Evolutionary conservation across 139 green algal species (phyloP).

Genomic region (Auxenochlorella pyrenoidosa): DNA sequence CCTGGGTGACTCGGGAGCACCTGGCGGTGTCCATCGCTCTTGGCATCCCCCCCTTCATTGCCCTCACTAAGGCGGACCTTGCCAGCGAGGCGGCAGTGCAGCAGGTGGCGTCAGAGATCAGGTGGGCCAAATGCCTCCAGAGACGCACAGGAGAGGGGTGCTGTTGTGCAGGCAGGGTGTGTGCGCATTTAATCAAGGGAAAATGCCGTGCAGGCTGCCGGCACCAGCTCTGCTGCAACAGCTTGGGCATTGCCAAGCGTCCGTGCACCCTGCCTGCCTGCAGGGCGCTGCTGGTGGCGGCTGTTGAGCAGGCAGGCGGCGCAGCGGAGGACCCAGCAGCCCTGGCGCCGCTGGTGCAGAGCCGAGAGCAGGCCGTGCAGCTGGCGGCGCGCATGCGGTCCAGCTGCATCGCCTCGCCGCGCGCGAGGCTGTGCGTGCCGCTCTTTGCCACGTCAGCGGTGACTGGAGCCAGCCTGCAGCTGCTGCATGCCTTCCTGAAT

Average conservation of each 20-base stretch:
- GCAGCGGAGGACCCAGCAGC: neutral
- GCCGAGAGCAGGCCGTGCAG: constrained; percentile 25
- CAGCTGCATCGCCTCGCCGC: constrained; percentile 10
- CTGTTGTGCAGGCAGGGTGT: neutral
- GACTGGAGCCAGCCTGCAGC: constrained; percentile 64
- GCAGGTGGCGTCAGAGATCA: neutral
- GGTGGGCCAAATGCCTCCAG: too few species aligned
- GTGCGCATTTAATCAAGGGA: neutral
- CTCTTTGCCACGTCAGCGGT: constrained; percentile 75
- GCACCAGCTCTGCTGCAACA: too few species aligned
- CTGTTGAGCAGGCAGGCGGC: constrained; percentile 1
- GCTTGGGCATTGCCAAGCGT: neutral
- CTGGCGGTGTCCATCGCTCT: constrained; percentile 81
- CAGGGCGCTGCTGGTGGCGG: constrained; percentile 29
- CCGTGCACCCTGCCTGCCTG: neutral
- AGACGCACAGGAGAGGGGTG: too few species aligned
- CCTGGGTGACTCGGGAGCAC: constrained; percentile 70
- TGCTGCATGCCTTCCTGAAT: constrained; percentile 80
- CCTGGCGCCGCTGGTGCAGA: constrained; percentile 26
- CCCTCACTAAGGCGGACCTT: constrained; percentile 80
- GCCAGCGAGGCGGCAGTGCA: constrained; percentile 25
- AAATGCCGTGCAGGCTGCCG: too few species aligned
- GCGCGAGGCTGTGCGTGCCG: constrained; percentile 52
- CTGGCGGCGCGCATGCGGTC: constrained; percentile 9
- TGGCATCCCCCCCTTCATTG: constrained; percentile 74